Evolutionary conservation across 2,329 filamentous ascomycete species (phyloP), one percentile per base, ranked within the genome.

Genomic region (Ceratocystis huliohia): DNA sequence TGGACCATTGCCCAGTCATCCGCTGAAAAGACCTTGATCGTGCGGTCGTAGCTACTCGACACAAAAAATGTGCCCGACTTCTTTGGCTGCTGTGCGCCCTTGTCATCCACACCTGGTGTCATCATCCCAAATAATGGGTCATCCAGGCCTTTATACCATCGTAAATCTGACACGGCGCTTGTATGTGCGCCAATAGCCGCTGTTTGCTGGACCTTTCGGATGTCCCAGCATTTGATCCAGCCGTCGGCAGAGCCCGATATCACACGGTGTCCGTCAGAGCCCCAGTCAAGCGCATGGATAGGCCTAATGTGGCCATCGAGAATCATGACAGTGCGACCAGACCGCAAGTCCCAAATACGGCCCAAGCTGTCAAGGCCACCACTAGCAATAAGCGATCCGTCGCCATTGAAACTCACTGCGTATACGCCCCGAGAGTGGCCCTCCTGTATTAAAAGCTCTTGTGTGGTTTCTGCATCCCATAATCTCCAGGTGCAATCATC

Each of bases 221-320:
- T 82, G 73, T 99, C 94, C 94, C 94, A 99, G 76, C 93, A 96
- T 76, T 96, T 97, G 72, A 96, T 86, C 84, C 94, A 97, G 20
- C 93, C 93, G 73, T 99, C 94, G 1, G 87, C 91, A 15, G 91
- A 95, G 1, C 91, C 92, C 0, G 91, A 91, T n/a, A 97, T 79
- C 7, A 97, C 84, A n/a, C 94, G 85, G 74, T 96, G 87, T 5
- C 93, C 91, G 73, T 99, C 94, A 0, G 87, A 82, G 67, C 89
- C 86, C 94, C 95, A 99, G 75, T 96, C 92, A 5, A 97, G 79
- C 0, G 87, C 91, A 72, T 96, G 92, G 65, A 99, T 96, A 15
- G 95, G 92, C 69, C 92, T 89, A 73, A 96, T 94, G 72, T 87
- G 84, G 1, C 84, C 84, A 73, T 97, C 92, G 1, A 99, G 81